phyloP scores from a whole-genome alignment of 1,284 basidiomycete species.

The Leccinum angustisporum region DNA sequence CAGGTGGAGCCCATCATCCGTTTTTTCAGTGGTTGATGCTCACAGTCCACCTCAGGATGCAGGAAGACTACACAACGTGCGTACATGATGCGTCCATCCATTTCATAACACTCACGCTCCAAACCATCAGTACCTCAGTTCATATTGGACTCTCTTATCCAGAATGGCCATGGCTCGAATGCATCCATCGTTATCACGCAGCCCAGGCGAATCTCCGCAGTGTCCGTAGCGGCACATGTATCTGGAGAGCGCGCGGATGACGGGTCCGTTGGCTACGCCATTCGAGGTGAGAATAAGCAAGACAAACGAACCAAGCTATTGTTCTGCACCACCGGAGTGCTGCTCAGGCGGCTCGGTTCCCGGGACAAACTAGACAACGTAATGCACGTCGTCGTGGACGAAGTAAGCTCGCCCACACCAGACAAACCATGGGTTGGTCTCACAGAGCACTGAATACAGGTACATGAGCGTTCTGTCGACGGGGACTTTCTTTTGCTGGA shows the following conservation, averaged over 20 bases:
- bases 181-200: slow-evolving; percentile 89
- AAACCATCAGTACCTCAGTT: slow-evolving; percentile 76
- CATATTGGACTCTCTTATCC: slow-evolving; percentile 82
- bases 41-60: slow-evolving; percentile 53
- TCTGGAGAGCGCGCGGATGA: slow-evolving; percentile 84
- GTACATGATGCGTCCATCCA: slow-evolving; percentile 2
- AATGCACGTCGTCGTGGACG: slow-evolving; percentile 89
- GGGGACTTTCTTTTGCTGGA: slow-evolving; percentile 90
- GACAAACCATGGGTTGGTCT: slow-evolving; percentile 3
- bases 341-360: slow-evolving; percentile 76
- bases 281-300: slow-evolving; percentile 85
- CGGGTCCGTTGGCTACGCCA: slow-evolving; percentile 85
- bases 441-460: slow-evolving; percentile 40
- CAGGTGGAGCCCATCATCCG: slow-evolving; percentile 42
- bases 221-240: slow-evolving; percentile 88
- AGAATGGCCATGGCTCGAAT: slow-evolving; percentile 57
- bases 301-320: slow-evolving; percentile 70
- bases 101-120: background rate
- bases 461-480: slow-evolving; percentile 90
- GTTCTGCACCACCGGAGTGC: slow-evolving; percentile 93
- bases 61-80: slow-evolving; percentile 87
- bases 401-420: slow-evolving; percentile 46
- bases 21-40: slow-evolving; percentile 4
- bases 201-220: slow-evolving; percentile 86
- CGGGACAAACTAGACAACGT: slow-evolving; percentile 73